phyloP scores from a whole-genome alignment of 225 moss, liverwort and hornwort species.

The Polytrichum formosum region DNA sequence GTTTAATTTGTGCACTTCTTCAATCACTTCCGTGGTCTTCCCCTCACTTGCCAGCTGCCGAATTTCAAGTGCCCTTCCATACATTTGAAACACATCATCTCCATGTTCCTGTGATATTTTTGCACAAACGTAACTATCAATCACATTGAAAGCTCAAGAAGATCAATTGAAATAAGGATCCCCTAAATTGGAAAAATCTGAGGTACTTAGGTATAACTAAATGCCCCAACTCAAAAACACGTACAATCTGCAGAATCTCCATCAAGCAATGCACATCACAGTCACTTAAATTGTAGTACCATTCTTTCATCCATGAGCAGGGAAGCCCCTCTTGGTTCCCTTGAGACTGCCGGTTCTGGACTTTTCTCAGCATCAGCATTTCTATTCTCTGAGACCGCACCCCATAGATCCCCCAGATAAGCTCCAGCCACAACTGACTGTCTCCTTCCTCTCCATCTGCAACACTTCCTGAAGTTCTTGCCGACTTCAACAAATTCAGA shows the following conservation, averaged over 20 bases:
- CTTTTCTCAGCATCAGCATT: conserved; percentile 16
- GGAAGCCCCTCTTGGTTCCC: conserved; percentile 25
- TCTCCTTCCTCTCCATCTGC: conserved; percentile 63
- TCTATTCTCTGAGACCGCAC: conserved; percentile 21
- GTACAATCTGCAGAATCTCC: not conserved
- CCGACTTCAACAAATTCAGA: conserved; percentile 28
- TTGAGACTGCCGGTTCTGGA: conserved; percentile 11
- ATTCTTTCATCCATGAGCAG: conserved; percentile 27
- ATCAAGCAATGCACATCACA: not conserved
- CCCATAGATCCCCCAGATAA: conserved; percentile 33
- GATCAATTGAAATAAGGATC: not conserved
- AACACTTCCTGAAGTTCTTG: conserved; percentile 32
- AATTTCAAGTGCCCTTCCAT: conserved; percentile 58
- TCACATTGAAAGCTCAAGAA: not conserved
- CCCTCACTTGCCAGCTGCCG: conserved; percentile 71
- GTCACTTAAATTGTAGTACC: conserved; percentile 21
- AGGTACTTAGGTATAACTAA: not conserved
- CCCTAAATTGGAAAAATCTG: conserved; percentile 1
- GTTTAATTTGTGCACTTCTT: conserved; percentile 59
- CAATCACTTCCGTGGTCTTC: conserved; percentile 60
- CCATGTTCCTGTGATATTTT: conserved; percentile 44
- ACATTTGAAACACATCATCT: conserved; percentile 51
- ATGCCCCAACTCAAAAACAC: conserved; percentile 4
- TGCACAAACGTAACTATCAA: conserved; percentile 1
- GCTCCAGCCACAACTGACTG: conserved; percentile 30